Evolutionary conservation across 2,329 filamentous ascomycete genomes (phyloP), one percentile per base, ranked within the genome.

Genomic region (Zasmidium angulare): DNA sequence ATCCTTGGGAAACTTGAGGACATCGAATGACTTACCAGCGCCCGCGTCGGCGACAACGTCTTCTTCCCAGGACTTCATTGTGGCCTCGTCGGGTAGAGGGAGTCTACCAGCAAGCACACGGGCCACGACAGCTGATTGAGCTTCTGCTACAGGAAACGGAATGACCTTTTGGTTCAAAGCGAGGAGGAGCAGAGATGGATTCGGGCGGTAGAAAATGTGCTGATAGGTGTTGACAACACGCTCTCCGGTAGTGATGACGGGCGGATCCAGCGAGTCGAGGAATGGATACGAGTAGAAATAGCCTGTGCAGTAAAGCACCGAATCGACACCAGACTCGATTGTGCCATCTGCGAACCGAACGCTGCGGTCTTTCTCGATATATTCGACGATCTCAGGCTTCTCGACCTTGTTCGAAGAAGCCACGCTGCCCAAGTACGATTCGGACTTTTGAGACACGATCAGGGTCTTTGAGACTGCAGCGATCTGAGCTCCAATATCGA

Each of bases 281-380:
- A 96, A 97, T 0, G 92, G 91, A 59, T 89, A 89, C 3, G 88
- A 87, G 75, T 90, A 96, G 58, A 96, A 84, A 69, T 96, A 98
- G 0, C 93, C 93, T 0, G 93, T 97, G 72, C 90, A 93, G 74
- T 93, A 97, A 24, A 98, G 72, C 4, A 97, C 78, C 1, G 85
- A 83, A 69, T 97, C 93, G 57, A 98, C 75, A 31, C 86, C 78
- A 2, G 77, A 76, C 69, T 91, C 89, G 10, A 88, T 70, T 0
- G 79, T 79, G 1, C 88, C 89, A 68, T 91, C 82, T 46, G 81
- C 79, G 63, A 96, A 90, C 29, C 82, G 79, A 1, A 95, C 81
- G 2, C 83, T 86, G 62, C 85, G 81, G 53, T 82, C 76, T 2
- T 81, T 75, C 0, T 89, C 70, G 75, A 82, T 66, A 64, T 86